Evolutionary conservation across 805 yeast genomes (phyloP), one percentile per base, ranked within the genome.

Genomic region (Lipomyces oligophaga): DNA sequence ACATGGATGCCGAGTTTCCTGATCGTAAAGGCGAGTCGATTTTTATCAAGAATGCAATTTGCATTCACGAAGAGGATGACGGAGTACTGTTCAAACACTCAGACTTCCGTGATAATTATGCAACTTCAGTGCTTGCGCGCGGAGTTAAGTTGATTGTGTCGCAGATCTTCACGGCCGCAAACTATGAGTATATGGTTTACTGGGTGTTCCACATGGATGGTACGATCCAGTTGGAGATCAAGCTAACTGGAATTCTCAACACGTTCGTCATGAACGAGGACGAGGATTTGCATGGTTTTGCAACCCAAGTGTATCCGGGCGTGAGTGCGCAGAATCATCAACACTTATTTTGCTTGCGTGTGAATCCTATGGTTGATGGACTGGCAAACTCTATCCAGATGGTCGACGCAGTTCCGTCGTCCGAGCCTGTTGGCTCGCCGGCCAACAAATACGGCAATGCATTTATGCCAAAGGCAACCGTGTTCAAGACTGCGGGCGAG

Each of bases 301-400:
- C 90, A 49, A 81, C 90, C 26, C 72, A 74, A 58, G 90, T 84
- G 43, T 83, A 83, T 65, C 93, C 93, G 49, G 76, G 78, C 56
- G 85, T 81, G 45, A 82, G 82, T 61, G 94, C 94, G 34, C 90
- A 84, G 70, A 83, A 84, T 67, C 94, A 84, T 69, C 94, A 85
- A 74, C 93, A 84, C 69, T 68, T 84, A 69, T 84, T 84, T 67
- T 76, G 86, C 16, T 72, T 84, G 57, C 77, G 94, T 72, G 64
- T 84, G 56, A 85, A 85, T 63, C 90, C 94, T 57, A 77, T 87
- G 73, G 69, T 84, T 52, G 93, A 84, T 58, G 93, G 93, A 60
- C 84, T 80, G 54, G 78, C 78, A 58, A 85, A 84, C 71, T 80
- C 89, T 42, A 83, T 80, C 45, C 83, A 83, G 32, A 73, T 73